Evolutionary conservation across 306 rosid genomes (phyloP), one percentile per base, ranked within the genome.

Genomic region (Adenanthera pavonina): DNA sequence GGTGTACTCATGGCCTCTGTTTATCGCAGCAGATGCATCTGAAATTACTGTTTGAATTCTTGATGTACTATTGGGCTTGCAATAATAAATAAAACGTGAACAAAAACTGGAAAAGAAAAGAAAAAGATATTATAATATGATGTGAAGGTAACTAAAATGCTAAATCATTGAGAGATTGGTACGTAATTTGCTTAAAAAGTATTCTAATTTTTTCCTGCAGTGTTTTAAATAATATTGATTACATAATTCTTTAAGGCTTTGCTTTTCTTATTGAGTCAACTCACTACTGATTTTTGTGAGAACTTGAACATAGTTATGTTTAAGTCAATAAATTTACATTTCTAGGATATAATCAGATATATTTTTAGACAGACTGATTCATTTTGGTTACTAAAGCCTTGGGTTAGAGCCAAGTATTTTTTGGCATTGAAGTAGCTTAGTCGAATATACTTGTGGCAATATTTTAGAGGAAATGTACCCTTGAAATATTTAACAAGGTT

Each of bases 161-260:
- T 20, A 19, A 69, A 30, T 38, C 60, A 72, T 38, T 16, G 17
- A 73, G 54, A 83, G 49, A 57, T 40, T 33, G 30, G 72, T 65
- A 2, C 72, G 81, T 56, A 57, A 74, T 20, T 49, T 13, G n/a
- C 7, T 13, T 36, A 75, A 66, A 64, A 57, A 25, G 2, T 47
- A 34, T 17, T 74, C 25, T 30, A 1, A 8, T 61, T 36, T 49
- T 6, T 49, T 49, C 10, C 47, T 17, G 53, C 66, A 36, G 77
- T 59, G 41, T 74, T 79, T 33, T 68, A 7, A 68, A 79, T 13
- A 59, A 75, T 70, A n/a, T 51, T 49, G 57, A 38, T 20, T 72
- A 40, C 38, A 43, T 38, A 70, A 36, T 49, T 38, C 49, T 74
- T 61, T 10, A 44, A 51, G 59, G 34, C 70, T 57, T 33, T 2